phyloP scores from a whole-genome alignment of 2,329 filamentous ascomycete species.

The Pezizomycotina sp. region DNA sequence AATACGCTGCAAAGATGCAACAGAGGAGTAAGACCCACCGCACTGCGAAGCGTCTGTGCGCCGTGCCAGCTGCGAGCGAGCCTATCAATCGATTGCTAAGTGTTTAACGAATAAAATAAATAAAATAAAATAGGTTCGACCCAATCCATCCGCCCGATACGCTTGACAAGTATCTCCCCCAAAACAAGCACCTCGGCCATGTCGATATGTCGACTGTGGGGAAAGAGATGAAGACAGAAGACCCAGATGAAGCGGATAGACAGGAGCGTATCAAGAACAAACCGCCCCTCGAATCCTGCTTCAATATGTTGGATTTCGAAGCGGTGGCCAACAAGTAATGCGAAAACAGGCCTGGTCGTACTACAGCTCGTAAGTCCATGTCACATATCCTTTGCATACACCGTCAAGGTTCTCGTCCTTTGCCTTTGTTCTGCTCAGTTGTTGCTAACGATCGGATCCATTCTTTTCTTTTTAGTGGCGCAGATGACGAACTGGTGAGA shows the following conservation, averaged over 20 bases:
- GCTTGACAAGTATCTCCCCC: conserved; percentile 65
- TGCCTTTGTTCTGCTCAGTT: neutral
- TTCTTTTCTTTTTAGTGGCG: too few species aligned
- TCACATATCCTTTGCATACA: conserved; percentile 57
- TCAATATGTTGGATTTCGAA: conserved; percentile 92
- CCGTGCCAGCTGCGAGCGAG: too few species aligned
- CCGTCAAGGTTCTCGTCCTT: neutral
- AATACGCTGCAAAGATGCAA: too few species aligned
- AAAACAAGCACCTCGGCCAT: conserved; percentile 71
- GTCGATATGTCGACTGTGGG: conserved; percentile 74
- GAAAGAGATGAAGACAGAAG: conserved; percentile 46
- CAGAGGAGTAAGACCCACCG: too few species aligned
- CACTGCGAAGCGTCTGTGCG: too few species aligned
- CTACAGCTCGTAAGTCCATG: conserved; percentile 86
- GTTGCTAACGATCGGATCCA: too few species aligned
- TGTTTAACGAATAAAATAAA: conserved; percentile 23
- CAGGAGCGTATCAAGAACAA: conserved; percentile 58
- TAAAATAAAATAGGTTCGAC: too few species aligned
- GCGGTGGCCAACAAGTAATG: conserved; percentile 77
- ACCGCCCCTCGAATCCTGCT: conserved; percentile 72
- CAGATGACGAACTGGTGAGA: conserved; percentile 26
- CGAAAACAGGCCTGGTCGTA: conserved; percentile 96
- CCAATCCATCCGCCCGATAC: conserved; percentile 83
- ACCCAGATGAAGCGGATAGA: conserved; percentile 56
- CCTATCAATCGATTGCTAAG: conserved; percentile 21